Conservation (phyloP, 2,329 filamentous ascomycete genomes). For the Neocucurbitaria cava region DNA sequence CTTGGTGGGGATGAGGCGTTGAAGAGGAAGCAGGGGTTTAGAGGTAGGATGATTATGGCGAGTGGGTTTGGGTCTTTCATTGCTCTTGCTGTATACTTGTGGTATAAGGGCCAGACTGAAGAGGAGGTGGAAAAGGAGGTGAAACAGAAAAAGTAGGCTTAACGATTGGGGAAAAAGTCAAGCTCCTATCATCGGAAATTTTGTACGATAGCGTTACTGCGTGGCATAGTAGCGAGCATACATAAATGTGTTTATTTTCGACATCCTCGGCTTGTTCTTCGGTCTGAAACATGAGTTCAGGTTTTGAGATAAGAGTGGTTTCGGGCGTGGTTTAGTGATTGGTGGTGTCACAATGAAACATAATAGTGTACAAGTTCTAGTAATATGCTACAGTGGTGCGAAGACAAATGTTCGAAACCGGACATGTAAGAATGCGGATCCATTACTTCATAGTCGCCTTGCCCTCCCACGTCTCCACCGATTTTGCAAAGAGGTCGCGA, state of each 20-base stretch:
- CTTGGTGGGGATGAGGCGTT: conserved; percentile 60
- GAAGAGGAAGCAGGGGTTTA: conserved; percentile 57
- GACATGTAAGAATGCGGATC: neutral
- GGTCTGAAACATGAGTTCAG: neutral
- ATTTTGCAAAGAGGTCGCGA: conserved; percentile 76
- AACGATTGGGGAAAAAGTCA: no score
- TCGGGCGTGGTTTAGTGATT: neutral
- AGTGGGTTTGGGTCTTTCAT: conserved; percentile 55
- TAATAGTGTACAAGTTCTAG: neutral
- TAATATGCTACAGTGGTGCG: neutral
- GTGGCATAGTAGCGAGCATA: no score
- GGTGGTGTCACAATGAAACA: neutral
- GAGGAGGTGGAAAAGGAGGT: conserved; percentile 15
- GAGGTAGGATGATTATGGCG: conserved; percentile 57
- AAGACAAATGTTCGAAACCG: neutral
- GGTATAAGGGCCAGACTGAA: conserved; percentile 23
- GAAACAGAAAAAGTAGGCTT: conserved; percentile 1
- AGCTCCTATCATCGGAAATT: no score
- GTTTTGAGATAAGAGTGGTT: neutral
- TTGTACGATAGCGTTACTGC: no score
- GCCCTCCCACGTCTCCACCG: conserved; percentile 46
- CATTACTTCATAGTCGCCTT: conserved; percentile 23
- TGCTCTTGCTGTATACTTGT: conserved; percentile 45
- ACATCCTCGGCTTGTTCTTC: neutral
- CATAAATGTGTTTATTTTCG: neutral